phyloP scores from a whole-genome alignment of 2,329 filamentous ascomycete species.

The Apiospora hydei region DNA sequence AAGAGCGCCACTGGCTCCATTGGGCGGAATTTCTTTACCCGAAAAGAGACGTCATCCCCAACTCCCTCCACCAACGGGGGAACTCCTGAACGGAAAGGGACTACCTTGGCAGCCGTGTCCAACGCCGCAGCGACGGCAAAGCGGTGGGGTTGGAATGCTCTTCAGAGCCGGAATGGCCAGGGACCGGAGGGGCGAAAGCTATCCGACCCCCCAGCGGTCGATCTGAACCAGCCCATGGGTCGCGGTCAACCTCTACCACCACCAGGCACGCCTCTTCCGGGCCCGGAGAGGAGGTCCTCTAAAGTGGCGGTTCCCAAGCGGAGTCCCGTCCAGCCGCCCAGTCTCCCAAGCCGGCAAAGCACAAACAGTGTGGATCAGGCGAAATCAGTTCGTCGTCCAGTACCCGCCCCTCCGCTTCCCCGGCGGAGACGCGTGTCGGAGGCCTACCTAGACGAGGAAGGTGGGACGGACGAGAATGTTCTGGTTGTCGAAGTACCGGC shows the following conservation, averaged over 20 bases:
- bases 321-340: conserved; percentile 38
- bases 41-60: conserved; percentile 37
- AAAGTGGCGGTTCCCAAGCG: conserved; percentile 37
- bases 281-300: conserved; percentile 37
- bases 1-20: conserved; percentile 40
- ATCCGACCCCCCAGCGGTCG: conserved; percentile 40
- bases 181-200: conserved; percentile 40
- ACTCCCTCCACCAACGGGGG: conserved; percentile 29
- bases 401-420: conserved; percentile 40
- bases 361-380: conserved; percentile 33
- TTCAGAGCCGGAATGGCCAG: conserved; percentile 41
- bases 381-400: conserved; percentile 37
- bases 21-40: conserved; percentile 37
- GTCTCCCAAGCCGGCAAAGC: conserved; percentile 33
- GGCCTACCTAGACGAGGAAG: conserved; percentile 34
- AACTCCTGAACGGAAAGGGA: conserved; percentile 32
- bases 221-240: conserved; percentile 45
- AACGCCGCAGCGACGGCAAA: conserved; percentile 44
- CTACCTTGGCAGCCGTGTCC: conserved; percentile 41
- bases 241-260: conserved; percentile 44
- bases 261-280: conserved; percentile 42
- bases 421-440: conserved; percentile 42
- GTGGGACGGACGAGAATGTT: conserved; percentile 38
- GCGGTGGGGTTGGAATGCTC: conserved; percentile 43
- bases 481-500: conserved; percentile 42